Base-by-base conservation (phyloP, 2,329 filamentous ascomycete genomes). In the Colletotrichum karsti region DNA sequence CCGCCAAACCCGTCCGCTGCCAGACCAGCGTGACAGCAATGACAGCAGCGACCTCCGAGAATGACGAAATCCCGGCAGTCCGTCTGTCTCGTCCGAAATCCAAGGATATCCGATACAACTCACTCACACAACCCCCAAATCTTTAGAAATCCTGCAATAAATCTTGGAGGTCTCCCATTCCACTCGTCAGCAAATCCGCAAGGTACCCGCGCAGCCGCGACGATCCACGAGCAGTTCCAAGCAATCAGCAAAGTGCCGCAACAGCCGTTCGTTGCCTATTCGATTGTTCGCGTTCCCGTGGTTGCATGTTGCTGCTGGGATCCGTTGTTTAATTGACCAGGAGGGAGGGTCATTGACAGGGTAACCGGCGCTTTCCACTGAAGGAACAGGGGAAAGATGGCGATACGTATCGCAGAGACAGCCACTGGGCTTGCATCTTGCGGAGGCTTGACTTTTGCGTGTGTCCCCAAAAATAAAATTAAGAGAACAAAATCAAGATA, bases 181-280 rank as follows among this genome's bases (percentile, higher is more conserved):
- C n/a, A 54, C 42, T 44, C 46, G 24, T 7, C 60, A 28, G 20
- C 13, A 20, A 30, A n/a, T 39, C 20, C 42, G 50, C 58, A 63
- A 56, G 63, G 51, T 57, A 63, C 59, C 58, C 51, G 58, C 42
- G 51, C 51, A 63, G 50, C 58, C 51, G 58, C 42, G 50, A 42
- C 51, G 63, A 63, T 51, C 42, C 54, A 20, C 46, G 39, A 39
- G 22, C 26, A 30, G 9, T 63, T 63, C 63, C 42, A 63, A 67
- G 63, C 63, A 67, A 67, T 67, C 63, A 57, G 22, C 42, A 63
- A n/a, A 57, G 42, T 63, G 58, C 63, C 58, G 50, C n/a, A 57
- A 67, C 58, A 63, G 58, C 63, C 58, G 63, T 57, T 53, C 41
- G 58, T 63, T 51, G 59, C 58, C 63, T 46, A 64, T 59, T 58